These are phyloP conservation scores for Ceratobasidium sp. DNA, from an alignment of 1,284 basidiomycete species.

Conservation along the genomic window DNA sequence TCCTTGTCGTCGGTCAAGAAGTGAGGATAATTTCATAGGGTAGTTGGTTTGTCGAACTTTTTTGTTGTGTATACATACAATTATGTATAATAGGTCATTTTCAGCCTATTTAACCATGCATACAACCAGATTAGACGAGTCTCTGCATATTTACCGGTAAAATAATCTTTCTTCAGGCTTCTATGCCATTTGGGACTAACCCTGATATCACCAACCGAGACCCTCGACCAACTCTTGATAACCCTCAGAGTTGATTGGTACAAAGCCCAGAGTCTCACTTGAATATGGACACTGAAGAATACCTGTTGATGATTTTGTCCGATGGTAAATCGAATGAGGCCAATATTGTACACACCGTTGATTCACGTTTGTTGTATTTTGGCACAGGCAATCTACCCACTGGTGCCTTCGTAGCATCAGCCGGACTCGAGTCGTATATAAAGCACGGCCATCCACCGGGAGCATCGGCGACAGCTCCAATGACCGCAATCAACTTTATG, in stretches of 20 bases:
- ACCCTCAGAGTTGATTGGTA: too few species aligned
- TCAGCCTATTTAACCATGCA: neutral
- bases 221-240: neutral
- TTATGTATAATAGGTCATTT: constrained; percentile 17
- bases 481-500: constrained; percentile 64
- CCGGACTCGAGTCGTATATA: constrained; percentile 88
- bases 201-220: neutral
- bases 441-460: constrained; percentile 70
- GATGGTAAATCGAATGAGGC: constrained; percentile 56
- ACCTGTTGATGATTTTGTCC: constrained; percentile 73
- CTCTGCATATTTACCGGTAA: neutral
- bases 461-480: constrained; percentile 52
- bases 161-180: neutral
- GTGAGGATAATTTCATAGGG: neutral
- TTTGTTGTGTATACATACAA: constrained; percentile 14
- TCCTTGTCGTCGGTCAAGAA: constrained; percentile 11
- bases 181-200: neutral
- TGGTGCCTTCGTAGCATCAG: constrained; percentile 89
- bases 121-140: neutral
- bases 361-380: neutral
- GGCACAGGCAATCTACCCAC: constrained; percentile 74
- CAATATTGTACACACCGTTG: neutral
- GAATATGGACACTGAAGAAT: constrained; percentile 49
- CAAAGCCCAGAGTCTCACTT: neutral
- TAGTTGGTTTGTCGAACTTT: neutral